Percentiles rank a stretch among this genome's conserved stretches.
These are phyloP conservation scores for Mucuna pruriens DNA, from an alignment of 306 rosid species.

Conservation along the genomic window DNA sequence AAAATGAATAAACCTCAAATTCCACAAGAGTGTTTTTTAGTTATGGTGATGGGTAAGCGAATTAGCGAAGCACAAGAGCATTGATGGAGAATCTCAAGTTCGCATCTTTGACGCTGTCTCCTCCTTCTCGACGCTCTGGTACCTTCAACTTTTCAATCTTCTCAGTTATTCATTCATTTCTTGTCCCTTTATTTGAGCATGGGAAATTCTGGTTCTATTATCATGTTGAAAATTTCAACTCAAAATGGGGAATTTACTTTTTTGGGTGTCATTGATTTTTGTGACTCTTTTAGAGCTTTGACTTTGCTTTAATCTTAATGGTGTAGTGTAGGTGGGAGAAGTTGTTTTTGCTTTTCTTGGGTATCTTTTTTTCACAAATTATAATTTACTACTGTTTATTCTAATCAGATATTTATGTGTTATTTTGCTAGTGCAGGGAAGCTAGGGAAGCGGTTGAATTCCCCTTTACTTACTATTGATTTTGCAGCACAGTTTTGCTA, in stretches of 20 bases:
- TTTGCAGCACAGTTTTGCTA: conserved; percentile 47
- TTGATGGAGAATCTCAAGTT: conserved; percentile 39
- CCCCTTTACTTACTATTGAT: conserved; percentile 58
- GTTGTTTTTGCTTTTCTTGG: background rate
- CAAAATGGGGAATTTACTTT: background rate
- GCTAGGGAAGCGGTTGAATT: conserved; percentile 63
- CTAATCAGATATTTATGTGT: conserved; percentile 17
- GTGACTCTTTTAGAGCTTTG: conserved; percentile 23
- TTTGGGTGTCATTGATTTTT: background rate
- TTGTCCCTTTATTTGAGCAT: background rate
- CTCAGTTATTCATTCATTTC: background rate
- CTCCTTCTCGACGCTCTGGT: conserved; percentile 33
- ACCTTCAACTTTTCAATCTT: background rate
- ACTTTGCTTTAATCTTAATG: conserved; percentile 19
- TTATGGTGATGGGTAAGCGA: background rate
- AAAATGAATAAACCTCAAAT: background rate
- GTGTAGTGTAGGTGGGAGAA: background rate
- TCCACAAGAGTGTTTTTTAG: background rate
- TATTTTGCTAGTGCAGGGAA: conserved; percentile 57
- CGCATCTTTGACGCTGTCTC: conserved; percentile 25
- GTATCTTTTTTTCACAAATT: background rate
- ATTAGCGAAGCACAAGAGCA: conserved; percentile 1
- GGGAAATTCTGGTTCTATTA: background rate
- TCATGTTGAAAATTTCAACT: background rate
- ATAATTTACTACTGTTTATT: background rate